Base-by-base conservation (phyloP, 2,329 filamentous ascomycete genomes). In the Alternaria rosae region DNA sequence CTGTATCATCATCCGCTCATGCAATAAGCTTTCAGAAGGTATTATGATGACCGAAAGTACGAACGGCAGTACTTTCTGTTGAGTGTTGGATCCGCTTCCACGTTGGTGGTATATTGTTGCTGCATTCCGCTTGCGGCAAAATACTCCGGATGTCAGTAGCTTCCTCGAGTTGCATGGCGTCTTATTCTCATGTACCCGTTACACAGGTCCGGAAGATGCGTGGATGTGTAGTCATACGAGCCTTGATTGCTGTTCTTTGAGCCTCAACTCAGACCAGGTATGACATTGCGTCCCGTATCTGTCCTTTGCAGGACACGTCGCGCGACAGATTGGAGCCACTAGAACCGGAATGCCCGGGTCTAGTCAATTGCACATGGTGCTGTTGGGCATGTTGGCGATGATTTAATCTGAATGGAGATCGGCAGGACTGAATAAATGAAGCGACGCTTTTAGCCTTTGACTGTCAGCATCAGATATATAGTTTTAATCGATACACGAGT, bases 401-500 rank as follows among this genome's bases (percentile, higher is more conserved):
- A n/a, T 42, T 60, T 65, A 57, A 25, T 61, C 53, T 56, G 45
- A 61, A 54, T 41, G 59, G 59, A 58, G 53, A 65, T 69, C 57
- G 59, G 41, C 53, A 59, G 62, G 65, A 56, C 54, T 59, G 35
- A 61, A 50, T 63, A 65, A 48, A 70, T 70, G 64, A 62, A 67
- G 32, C 60, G 32, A 54, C 17, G 55, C 38, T 59, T 73, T 75
- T 75, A 76, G 62, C 70, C 72, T 67, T 58, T 62, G 64, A 64
- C 66, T 26, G 55, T 64, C 59, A 63, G 66, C 59, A 53, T 45
- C 42, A 56, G 25, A 67, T 66, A 66, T n/a, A 66, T 66, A 52
- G 61, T 62, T n/a, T 32, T 38, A 17, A 38, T 54, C 41, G 1
- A 15, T 7, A 52, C 30, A 57, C 26, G 30, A 28, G 35, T 51